These are phyloP conservation scores for Fusarium musae DNA, from an alignment of 2,329 filamentous ascomycete species.

Conservation along the genomic window DNA sequence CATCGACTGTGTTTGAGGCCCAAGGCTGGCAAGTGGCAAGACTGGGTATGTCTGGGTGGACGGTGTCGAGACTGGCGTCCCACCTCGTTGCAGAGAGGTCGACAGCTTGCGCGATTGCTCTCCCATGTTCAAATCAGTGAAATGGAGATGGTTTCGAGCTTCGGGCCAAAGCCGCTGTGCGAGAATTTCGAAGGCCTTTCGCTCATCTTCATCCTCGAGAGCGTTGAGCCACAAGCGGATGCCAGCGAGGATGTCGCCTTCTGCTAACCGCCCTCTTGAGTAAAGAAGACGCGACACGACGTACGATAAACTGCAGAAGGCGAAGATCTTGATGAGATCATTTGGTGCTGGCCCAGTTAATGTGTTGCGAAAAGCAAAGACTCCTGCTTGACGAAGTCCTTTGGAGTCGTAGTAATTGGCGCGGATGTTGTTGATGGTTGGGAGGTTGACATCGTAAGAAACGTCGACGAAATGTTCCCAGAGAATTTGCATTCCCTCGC, in stretches of 20 bases:
- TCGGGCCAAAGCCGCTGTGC: conserved; percentile 32
- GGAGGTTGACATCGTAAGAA: background rate
- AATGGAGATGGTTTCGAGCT: conserved; percentile 13
- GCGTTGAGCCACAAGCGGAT: conserved; percentile 28
- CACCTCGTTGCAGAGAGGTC: background rate
- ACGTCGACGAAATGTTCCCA: conserved; percentile 14
- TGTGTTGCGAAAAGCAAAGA: conserved; percentile 32
- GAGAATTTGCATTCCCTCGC: background rate
- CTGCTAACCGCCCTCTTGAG: background rate
- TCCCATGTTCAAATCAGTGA: background rate
- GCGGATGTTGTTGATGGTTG: conserved; percentile 9
- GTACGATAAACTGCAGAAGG: conserved; percentile 37
- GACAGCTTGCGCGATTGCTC: background rate
- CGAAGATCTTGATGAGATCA: conserved; percentile 21
- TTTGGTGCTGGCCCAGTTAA: conserved; percentile 1
- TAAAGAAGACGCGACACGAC: conserved; percentile 23
- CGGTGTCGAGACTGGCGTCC: accelerated
- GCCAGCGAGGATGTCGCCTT: conserved; percentile 18
- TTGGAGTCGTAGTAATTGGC: conserved; percentile 5
- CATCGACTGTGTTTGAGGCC: accelerated
- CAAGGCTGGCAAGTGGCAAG: accelerated
- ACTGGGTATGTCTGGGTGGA: accelerated
- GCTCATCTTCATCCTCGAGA: conserved; percentile 6
- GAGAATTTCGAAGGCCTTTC: conserved; percentile 10
- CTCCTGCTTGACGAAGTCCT: conserved; percentile 26